A percentile compares a stretch with the other conserved stretches of the same genome.
These are phyloP conservation scores for Persicaria maculosa DNA, from an alignment of 148 eudicot genomes.

Conservation along the genomic window DNA sequence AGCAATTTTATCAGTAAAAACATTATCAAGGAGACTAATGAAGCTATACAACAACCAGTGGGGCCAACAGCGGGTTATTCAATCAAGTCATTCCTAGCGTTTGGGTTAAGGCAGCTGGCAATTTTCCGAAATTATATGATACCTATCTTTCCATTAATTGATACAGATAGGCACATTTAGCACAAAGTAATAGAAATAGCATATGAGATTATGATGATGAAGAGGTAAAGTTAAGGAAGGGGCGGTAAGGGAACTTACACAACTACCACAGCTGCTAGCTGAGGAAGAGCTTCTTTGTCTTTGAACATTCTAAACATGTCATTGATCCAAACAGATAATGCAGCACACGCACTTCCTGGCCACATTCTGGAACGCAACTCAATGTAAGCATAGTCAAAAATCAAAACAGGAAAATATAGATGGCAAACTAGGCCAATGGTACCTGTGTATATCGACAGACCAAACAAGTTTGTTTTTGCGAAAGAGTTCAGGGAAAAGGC, in stretches of 20 bases:
- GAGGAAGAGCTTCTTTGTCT: slow-evolving; percentile 71
- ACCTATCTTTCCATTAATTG: not conserved
- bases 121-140: not conserved
- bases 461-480: slow-evolving; percentile 70
- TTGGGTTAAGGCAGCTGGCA: not conserved
- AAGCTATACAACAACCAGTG: not conserved
- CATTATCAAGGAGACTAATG: not conserved
- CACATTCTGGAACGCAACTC: slow-evolving; percentile 64
- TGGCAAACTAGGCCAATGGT: not conserved
- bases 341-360: slow-evolving; percentile 84
- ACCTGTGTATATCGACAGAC: slow-evolving; percentile 97
- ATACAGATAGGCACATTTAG: not conserved
- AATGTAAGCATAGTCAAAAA: not conserved
- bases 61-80: not conserved
- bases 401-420: slow-evolving; percentile 1
- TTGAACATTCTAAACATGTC: slow-evolving; percentile 44
- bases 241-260: slow-evolving; percentile 50
- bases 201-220: not conserved
- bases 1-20: not conserved
- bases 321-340: slow-evolving; percentile 79
- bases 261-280: slow-evolving; percentile 64
- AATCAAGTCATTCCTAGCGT: not conserved
- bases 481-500: slow-evolving; percentile 80
- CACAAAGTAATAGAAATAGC: not conserved
- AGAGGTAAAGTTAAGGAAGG: not conserved